Evolutionary conservation across 257 asterid species (phyloP), one percentile per base, ranked within the genome.

Genomic region (Forsythia suspensa): DNA sequence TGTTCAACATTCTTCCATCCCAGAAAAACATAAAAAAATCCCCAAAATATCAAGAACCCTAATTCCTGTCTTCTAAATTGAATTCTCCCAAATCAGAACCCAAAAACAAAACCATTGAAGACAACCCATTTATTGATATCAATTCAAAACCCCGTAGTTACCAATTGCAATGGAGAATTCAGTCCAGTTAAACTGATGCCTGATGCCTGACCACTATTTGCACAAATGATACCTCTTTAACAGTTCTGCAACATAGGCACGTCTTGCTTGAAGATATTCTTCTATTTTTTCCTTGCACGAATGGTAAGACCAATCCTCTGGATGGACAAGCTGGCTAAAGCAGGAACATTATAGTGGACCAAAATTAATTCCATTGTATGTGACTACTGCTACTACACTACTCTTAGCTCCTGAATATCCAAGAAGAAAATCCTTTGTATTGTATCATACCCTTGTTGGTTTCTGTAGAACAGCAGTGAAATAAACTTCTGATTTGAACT

Each of bases 231-330:
- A 95, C 99, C 99, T 90, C 85, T 88, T 88, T 59, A 84, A 74
- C 78, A 92, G 71, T 88, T 92, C 97, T 44, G 89, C 91, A 76
- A 91, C 83, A 87, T 94, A 94, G 80, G 84, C 85, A 83, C 82
- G 91, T 83, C 87, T 92, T 70, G 91, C 96, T 83, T 87, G 97
- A 75, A 96, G 90, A 85, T 89, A 94, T 85, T 94, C 97, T 77
- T 93, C 97, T 11, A 97, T 94, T 81, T 92, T n/a, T 76, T 92
- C 96, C 88, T 87, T 94, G 90, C 99, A 94, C 3, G 97, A 89
- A 77, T 84, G 91, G 85, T 98, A 96, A 86, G 90, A 86, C 99
- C 99, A 96, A 83, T 92, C 97, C 83, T 82, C 84, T 61, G 87
- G 93, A 84, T 96, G 99, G 70, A 91, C 80, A 80, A 88, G 95